Conservation (phyloP, 1,284 basidiomycete species). For the Termitomyces sp. region DNA sequence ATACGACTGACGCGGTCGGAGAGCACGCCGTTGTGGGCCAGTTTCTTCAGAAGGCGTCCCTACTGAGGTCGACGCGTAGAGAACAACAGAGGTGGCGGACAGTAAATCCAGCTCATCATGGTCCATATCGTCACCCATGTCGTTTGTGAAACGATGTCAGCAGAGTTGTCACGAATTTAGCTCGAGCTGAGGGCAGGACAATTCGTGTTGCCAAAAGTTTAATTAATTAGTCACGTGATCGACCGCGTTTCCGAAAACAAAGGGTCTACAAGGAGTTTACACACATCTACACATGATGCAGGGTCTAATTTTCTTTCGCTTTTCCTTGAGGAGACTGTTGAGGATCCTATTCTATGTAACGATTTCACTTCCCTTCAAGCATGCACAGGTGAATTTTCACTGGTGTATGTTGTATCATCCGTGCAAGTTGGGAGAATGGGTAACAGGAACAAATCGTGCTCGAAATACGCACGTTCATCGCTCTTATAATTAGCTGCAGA, state of each 20-base stretch:
- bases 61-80: constrained; percentile 10
- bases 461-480: neutral
- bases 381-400: too few species aligned
- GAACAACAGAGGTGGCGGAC: neutral
- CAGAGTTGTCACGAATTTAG: too few species aligned
- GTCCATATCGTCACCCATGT: constrained; percentile 3
- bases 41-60: neutral
- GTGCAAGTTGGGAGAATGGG: neutral
- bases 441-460: neutral
- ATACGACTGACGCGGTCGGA: constrained; percentile 13
- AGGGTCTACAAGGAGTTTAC: too few species aligned
- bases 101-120: constrained; percentile 17
- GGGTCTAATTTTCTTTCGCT: neutral
- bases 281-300: too few species aligned
- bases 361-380: neutral
- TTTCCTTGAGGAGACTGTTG: neutral
- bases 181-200: too few species aligned
- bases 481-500: neutral
- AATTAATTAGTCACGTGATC: too few species aligned
- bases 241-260: too few species aligned
- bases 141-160: neutral
- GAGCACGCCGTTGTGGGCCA: constrained; percentile 13
- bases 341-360: neutral
- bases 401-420: neutral
- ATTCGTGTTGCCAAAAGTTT: too few species aligned